Conservation (phyloP, 768 basidiomycete species). For the Psilocybe cyanescens region DNA sequence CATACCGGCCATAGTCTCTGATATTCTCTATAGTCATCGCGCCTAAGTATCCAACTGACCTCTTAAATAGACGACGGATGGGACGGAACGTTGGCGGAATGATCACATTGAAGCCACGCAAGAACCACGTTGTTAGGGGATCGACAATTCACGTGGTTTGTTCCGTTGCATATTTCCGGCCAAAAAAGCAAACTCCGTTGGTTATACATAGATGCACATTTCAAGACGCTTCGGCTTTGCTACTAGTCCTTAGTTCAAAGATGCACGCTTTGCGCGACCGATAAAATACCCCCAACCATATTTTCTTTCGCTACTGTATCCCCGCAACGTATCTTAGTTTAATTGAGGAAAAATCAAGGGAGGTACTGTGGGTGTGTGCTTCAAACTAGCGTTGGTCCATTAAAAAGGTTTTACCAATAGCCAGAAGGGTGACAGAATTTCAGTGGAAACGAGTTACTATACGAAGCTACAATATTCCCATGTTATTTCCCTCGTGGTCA, state of each 20-base stretch:
- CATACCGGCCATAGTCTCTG: slow-evolving; percentile 21
- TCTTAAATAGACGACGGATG: slow-evolving; percentile 4
- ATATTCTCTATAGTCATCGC: neutral
- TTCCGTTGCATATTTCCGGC: slow-evolving; percentile 19
- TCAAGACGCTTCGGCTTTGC: neutral
- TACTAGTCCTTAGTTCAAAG: neutral
- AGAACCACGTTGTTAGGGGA: slow-evolving; percentile 39
- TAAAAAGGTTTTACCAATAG: too few relatives aligned
- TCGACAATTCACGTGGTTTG: slow-evolving; percentile 31
- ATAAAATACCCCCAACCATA: neutral
- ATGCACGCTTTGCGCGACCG: neutral
- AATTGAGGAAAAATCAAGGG: slow-evolving; percentile 1
- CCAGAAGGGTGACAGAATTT: neutral
- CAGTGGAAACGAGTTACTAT: neutral
- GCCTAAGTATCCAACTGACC: slow-evolving; percentile 14
- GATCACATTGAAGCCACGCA: slow-evolving; percentile 44
- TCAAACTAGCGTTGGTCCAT: neutral
- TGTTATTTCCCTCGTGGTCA: neutral
- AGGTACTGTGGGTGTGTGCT: neutral
- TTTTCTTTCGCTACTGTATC: slow-evolving; percentile 11
- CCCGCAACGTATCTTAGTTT: slow-evolving; percentile 8
- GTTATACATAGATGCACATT: neutral
- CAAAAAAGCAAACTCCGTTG: slow-evolving; percentile 6
- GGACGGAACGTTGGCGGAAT: slow-evolving; percentile 34
- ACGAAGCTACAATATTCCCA: neutral